Conservation (phyloP, 495 filamentous ascomycete species). For the Penicillium riverlandense region DNA sequence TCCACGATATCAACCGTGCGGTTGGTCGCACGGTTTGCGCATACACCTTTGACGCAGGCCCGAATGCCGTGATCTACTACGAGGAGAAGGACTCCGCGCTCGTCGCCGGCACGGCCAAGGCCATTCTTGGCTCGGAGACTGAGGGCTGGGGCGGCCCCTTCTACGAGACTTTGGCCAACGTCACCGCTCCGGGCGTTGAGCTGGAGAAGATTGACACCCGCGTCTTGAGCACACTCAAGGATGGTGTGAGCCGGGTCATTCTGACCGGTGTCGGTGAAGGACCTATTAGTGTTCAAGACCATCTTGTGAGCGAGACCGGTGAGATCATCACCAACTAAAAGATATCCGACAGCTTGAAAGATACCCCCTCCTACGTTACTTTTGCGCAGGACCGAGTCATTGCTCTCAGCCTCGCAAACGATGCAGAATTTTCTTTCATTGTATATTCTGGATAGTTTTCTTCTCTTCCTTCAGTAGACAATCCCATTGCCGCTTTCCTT, state of each 20-base stretch:
- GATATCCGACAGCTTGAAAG: too few species aligned
- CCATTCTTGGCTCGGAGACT: slow-evolving; percentile 38
- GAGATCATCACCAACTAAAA: slow-evolving; percentile 35
- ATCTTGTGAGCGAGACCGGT: slow-evolving; percentile 67
- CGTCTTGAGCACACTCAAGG: slow-evolving; percentile 54
- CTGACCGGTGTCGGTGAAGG: slow-evolving; percentile 88
- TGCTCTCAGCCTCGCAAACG: too few species aligned
- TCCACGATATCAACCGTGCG: slow-evolving; percentile 77
- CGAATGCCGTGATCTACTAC: slow-evolving; percentile 95
- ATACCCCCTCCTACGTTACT: too few species aligned
- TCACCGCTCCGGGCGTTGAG: slow-evolving; percentile 39
- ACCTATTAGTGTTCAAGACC: slow-evolving; percentile 68
- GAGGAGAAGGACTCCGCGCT: slow-evolving; percentile 63
- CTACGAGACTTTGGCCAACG: slow-evolving; percentile 38
- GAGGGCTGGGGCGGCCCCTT: slow-evolving; percentile 57
- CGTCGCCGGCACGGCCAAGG: slow-evolving; percentile 65
- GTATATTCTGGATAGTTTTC: too few species aligned
- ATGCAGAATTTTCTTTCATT: too few species aligned
- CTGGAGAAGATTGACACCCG: slow-evolving; percentile 46
- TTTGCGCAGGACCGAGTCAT: too few species aligned
- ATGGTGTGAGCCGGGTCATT: slow-evolving; percentile 82
- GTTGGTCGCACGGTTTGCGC: slow-evolving; percentile 71
- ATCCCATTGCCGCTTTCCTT: too few species aligned
- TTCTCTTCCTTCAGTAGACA: too few species aligned
- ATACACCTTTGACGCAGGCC: slow-evolving; percentile 97